phyloP scores from a whole-genome alignment of 2,329 filamentous ascomycete genomes.

The Ceratocystiopsis minuta region DNA sequence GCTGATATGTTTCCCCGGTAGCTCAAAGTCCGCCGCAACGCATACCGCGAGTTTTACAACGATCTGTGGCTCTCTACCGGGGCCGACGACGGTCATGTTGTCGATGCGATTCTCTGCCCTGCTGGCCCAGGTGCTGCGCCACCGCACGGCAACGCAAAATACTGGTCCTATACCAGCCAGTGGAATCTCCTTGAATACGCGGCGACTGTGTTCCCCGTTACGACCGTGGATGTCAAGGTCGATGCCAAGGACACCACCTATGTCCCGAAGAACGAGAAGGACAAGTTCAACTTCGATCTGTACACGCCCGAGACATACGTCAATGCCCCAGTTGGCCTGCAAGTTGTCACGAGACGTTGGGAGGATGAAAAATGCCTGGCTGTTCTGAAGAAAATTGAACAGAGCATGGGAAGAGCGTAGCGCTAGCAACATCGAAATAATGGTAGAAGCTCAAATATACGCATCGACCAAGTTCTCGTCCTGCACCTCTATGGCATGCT shows the following conservation, averaged over 20 bases:
- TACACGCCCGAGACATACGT: neutral
- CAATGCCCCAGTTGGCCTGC: neutral
- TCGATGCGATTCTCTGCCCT: constrained; percentile 1
- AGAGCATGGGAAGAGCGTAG: neutral
- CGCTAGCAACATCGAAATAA: too few species aligned
- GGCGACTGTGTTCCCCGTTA: constrained; percentile 36
- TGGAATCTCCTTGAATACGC: constrained; percentile 29
- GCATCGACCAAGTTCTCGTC: too few species aligned
- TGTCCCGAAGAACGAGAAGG: constrained; percentile 21
- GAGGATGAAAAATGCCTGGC: neutral
- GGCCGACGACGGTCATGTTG: neutral
- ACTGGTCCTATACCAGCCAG: neutral
- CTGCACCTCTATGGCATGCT: too few species aligned
- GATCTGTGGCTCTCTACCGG: constrained; percentile 8
- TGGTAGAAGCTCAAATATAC: too few species aligned
- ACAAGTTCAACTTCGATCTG: constrained; percentile 10
- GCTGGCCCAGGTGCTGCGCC: neutral
- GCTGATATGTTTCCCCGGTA: too few species aligned
- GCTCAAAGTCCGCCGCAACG: constrained; percentile 9
- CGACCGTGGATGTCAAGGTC: constrained; percentile 16
- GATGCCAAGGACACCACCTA: constrained; percentile 17
- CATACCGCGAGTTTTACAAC: constrained; percentile 9
- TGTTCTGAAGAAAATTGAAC: neutral
- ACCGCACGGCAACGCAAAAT: neutral
- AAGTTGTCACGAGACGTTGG: neutral